Evolutionary conservation across 805 yeast species (phyloP).

Genomic region (Wickerhamomyces rabaulensis): DNA sequence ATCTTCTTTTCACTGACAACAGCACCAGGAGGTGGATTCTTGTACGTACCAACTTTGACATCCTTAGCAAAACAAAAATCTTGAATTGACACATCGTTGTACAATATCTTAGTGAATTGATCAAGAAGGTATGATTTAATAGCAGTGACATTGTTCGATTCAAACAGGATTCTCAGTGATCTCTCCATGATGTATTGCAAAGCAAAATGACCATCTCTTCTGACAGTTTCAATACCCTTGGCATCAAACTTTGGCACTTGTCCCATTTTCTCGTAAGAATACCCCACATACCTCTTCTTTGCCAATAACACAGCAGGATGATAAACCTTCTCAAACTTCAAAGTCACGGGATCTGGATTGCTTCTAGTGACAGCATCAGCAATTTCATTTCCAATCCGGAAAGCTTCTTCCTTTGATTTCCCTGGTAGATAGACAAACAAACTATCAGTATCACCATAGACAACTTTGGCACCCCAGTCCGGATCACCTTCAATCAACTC

Average conservation of each 20-base stretch:
- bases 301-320: constrained; percentile 78
- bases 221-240: constrained; percentile 90
- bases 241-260: constrained; percentile 75
- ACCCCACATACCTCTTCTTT: constrained; percentile 90
- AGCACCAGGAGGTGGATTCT: constrained; percentile 91
- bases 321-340: constrained; percentile 91
- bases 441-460: constrained; percentile 96
- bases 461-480: constrained; percentile 84
- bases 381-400: constrained; percentile 64
- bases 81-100: constrained; percentile 59
- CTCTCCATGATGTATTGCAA: constrained; percentile 79
- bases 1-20: constrained; percentile 61
- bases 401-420: constrained; percentile 69
- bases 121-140: constrained; percentile 61
- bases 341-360: constrained; percentile 75
- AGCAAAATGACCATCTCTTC: constrained; percentile 94
- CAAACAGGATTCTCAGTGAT: constrained; percentile 62
- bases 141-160: constrained; percentile 60
- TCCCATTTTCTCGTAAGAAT: constrained; percentile 55
- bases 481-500: constrained; percentile 53
- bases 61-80: constrained; percentile 93
- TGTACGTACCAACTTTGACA: constrained; percentile 80
- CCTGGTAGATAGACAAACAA: constrained; percentile 90
- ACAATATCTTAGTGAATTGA: constrained; percentile 63
- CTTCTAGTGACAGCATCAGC: constrained; percentile 55